Evolutionary conservation across 768 basidiomycete species (phyloP).

Genomic region (Epithele typhae): DNA sequence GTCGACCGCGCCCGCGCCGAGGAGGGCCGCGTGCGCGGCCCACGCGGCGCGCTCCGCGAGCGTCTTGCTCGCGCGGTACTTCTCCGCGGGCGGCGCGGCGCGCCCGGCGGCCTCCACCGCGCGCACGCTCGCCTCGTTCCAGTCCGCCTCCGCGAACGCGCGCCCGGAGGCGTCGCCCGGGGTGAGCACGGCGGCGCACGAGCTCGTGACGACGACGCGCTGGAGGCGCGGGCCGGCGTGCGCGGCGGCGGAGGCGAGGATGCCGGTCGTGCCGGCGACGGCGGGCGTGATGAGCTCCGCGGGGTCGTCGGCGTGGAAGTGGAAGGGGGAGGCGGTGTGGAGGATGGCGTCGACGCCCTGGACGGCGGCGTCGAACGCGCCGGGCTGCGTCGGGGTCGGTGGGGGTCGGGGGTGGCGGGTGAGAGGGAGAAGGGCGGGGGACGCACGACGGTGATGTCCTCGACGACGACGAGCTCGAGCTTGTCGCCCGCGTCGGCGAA

Average conservation of each 20-base stretch:
- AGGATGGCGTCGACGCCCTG: conserved; percentile 69
- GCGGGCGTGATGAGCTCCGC: conserved; percentile 65
- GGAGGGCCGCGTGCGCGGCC: conserved; percentile 39
- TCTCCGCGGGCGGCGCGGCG: conserved; percentile 32
- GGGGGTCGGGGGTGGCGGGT: too few relatives aligned
- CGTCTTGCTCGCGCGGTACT: conserved; percentile 58
- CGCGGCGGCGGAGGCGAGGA: conserved; percentile 57
- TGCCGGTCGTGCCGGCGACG: conserved; percentile 60
- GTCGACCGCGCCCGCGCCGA: conserved; percentile 30
- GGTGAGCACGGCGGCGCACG: conserved; percentile 40
- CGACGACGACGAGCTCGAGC: conserved; percentile 63
- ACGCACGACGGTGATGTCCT: conserved; percentile 59
- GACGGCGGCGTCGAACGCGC: conserved; percentile 77
- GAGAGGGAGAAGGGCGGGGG: neutral
- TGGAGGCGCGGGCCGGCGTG: conserved; percentile 40
- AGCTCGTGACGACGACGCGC: conserved; percentile 62
- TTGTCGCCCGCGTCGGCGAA: conserved; percentile 52
- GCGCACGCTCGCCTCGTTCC: conserved; percentile 54
- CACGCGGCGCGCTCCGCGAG: conserved; percentile 59
- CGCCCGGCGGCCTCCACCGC: conserved; percentile 46
- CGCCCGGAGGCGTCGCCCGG: conserved; percentile 17
- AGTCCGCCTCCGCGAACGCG: conserved; percentile 49
- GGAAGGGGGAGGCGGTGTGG: conserved; percentile 66
- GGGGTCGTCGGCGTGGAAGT: conserved; percentile 39
- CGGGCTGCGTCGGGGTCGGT: conserved; percentile 33